Base-by-base conservation (phyloP, 495 filamentous ascomycete genomes). In the Parachaetomium inaequale region DNA sequence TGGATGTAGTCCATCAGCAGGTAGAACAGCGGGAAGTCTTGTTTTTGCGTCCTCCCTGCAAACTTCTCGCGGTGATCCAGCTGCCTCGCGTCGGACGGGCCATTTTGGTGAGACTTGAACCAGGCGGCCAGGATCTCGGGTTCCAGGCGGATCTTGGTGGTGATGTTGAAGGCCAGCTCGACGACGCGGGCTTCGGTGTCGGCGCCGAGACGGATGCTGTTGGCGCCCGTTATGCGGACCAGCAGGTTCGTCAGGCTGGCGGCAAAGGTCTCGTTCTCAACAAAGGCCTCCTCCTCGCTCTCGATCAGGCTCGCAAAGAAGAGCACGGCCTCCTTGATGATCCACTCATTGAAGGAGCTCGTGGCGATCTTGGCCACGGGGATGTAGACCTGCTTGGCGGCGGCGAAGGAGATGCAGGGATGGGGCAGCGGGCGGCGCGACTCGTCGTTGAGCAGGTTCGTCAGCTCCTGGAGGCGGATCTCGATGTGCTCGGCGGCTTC, bases 11-110 rank as follows among this genome's bases (percentile, higher is more conserved):
- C 92, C 55, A 99, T 88, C 60, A 98, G 80, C 34, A 96, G 77
- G 73, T 97, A 98, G 76, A 97, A 98, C 25, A 99, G 70, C 1
- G 94, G 94, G 69, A 99, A 98, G 66, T 95, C 92, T 67, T 93
- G 89, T 73, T 92, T 96, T 64, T 95, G 87, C 36, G 88, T 94
- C 46, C 87, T 82, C 23, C 93, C 92, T 1, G 88, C 89, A 72
- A 95, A 97, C 72, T 85, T 80, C 77, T 90, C 79, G 70, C 78
- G 76, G 62, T 74, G 59, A 67, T 67, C 68, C 19, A 69, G 63
- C 66, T 73, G 71, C 55, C 73, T 81, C 47, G 75, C 76, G 54
- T 82, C 81, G 19, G 78, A 72, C 67, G 71, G 57, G 49, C 70
- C 62, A 62, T 73, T 56, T 43, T 75, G 63, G 69, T 77, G 72